phyloP scores from a whole-genome alignment of 2,329 filamentous ascomycete genomes.

The Metarhizium humberi region DNA sequence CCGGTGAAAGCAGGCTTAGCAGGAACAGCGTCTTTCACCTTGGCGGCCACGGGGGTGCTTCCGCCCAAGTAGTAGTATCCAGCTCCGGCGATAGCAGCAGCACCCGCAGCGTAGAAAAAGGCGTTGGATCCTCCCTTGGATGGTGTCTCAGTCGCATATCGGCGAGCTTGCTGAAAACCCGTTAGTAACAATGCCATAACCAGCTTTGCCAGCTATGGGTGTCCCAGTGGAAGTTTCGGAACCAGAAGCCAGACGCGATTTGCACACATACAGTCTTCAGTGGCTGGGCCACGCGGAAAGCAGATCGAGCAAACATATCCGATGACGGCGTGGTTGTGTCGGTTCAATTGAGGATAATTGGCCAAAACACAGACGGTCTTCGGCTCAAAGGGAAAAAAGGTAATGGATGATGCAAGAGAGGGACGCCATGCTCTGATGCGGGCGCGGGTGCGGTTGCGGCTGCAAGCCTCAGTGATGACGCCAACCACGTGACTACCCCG shows the following conservation, averaged over 20 bases:
- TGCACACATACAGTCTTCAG: constrained; percentile 50
- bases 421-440: background rate
- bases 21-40: constrained; percentile 31
- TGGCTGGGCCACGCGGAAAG: constrained; percentile 55
- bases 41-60: constrained; percentile 44
- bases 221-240: background rate
- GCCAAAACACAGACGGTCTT: background rate
- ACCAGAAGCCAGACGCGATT: no score
- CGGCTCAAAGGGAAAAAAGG: constrained; percentile 4
- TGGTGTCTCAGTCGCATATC: constrained; percentile 59
- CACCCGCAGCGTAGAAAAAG: constrained; percentile 51
- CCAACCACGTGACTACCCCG: constrained; percentile 4
- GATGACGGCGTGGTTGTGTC: constrained; percentile 4
- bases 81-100: constrained; percentile 46
- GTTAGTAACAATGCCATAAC: constrained; percentile 9
- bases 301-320: constrained; percentile 59
- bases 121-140: constrained; percentile 48
- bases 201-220: background rate
- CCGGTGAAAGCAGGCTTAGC: constrained; percentile 57
- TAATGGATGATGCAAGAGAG: background rate
- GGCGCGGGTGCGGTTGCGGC: background rate
- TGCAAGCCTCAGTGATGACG: constrained; percentile 3
- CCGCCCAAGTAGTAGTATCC: constrained; percentile 46
- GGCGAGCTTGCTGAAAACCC: constrained; percentile 36
- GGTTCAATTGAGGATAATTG: background rate